These are phyloP conservation scores for Schizosaccharomyces octosporus DNA, from an alignment of 805 yeast species.

Conservation along the genomic window DNA sequence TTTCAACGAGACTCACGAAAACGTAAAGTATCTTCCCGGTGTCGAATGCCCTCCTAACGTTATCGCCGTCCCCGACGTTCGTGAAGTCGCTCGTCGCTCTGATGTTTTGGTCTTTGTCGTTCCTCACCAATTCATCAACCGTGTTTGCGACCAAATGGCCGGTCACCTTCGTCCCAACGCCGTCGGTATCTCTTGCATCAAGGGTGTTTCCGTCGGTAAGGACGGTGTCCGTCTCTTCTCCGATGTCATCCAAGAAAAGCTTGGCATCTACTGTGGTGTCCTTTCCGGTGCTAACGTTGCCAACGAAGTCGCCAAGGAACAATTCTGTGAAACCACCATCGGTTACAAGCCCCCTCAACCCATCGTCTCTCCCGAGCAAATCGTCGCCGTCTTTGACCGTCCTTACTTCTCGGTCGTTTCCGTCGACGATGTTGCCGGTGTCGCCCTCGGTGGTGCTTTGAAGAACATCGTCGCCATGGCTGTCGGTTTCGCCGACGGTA, in stretches of 20 bases:
- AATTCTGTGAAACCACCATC: slow-evolving; percentile 94
- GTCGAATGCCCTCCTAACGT: slow-evolving; percentile 69
- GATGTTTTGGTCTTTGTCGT: slow-evolving; percentile 80
- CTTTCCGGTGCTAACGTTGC: slow-evolving; percentile 93
- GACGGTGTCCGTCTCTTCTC: slow-evolving; percentile 69
- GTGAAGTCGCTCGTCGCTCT: slow-evolving; percentile 51
- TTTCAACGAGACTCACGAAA: slow-evolving; percentile 74
- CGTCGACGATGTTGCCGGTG: slow-evolving; percentile 82
- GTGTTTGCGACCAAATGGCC: slow-evolving; percentile 42
- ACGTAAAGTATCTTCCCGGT: slow-evolving; percentile 81
- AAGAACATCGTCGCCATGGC: slow-evolving; percentile 90
- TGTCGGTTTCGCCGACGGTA: slow-evolving; percentile 91
- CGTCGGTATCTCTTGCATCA: slow-evolving; percentile 83
- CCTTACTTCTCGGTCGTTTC: slow-evolving; percentile 94
- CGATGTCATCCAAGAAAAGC: slow-evolving; percentile 48
- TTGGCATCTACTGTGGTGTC: slow-evolving; percentile 85
- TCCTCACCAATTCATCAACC: slow-evolving; percentile 84
- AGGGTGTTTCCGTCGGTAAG: slow-evolving; percentile 75
- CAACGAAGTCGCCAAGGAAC: slow-evolving; percentile 81
- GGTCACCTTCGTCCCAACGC: slow-evolving; percentile 21
- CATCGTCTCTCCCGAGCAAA: slow-evolving; percentile 2
- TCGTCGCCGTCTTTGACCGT: slow-evolving; percentile 71
- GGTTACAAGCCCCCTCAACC: slow-evolving; percentile 42
- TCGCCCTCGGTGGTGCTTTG: slow-evolving; percentile 87
- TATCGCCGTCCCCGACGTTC: slow-evolving; percentile 64